Base-by-base conservation (phyloP, 352 stramenopile genomes). In the Lagenidium giganteum region DNA sequence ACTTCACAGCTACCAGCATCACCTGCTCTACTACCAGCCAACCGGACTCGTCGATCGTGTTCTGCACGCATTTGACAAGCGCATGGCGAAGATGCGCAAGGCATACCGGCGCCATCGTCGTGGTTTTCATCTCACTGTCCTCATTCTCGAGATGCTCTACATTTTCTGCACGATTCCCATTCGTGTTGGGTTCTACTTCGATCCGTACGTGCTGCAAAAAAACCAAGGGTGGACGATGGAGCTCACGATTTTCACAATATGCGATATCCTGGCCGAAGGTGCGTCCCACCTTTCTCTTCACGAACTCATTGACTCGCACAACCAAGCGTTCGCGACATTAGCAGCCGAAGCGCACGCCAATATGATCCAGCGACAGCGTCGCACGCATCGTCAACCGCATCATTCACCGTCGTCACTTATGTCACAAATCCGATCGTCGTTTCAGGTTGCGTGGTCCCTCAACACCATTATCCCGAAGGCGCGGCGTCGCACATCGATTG, bases 261-360 rank as follows among this genome's bases (percentile, higher is more conserved):
- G 81, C 11, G 78, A 91, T 20, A 6, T 83, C 5, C 43, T 91
- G 5, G 60, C 68, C 32, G 75, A 87, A 17, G 14, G 61, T 4
- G 52, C 64, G 12, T 68, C 40, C 14, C 46, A 83, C 32, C 46
- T 42, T 4, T 76, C 59, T 54, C 47, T 88, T 37, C 42, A 54
- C 36, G 70, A 84, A 31, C 82, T 86, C 31, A 81, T 83, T 28
- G 42, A 43, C 4, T 47, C 63, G 2, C 60, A 59, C 27, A 47
- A 68, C 11, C 56, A 68, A 23, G 66, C 66, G 11, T 51, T 79
- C 29, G 75, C 75, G 1, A 64, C 70, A 0, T 47, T 51, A 14
- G 67, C 59, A 4, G 44, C 56, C 3, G 54, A 64, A 13, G 56
- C 51, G 0, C 42, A n/a, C 9, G 47, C 39, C 0, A 36, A 61